A percentile compares a stretch with the other conserved stretches of the same genome.
Evolutionary conservation across 768 basidiomycete species (phyloP).

Genomic region (Boletus edulis): DNA sequence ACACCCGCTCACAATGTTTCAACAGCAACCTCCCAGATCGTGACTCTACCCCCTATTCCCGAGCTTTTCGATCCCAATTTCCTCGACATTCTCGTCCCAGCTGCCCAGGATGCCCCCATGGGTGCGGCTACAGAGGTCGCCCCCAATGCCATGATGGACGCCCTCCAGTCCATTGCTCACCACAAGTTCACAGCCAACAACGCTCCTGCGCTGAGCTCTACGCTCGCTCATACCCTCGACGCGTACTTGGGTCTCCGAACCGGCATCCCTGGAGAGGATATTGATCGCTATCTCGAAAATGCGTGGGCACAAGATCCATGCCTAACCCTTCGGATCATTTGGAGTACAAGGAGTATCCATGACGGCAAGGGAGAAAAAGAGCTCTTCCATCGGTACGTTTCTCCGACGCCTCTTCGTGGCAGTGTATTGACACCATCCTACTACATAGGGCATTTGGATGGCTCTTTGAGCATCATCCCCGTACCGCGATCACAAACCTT

Average conservation of each 20-base stretch:
- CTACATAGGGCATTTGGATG: slow-evolving; percentile 53
- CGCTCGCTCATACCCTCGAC: slow-evolving; percentile 50
- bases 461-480: slow-evolving; percentile 66
- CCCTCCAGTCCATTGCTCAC: slow-evolving; percentile 41
- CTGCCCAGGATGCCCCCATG: neutral
- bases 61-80: slow-evolving; percentile 58
- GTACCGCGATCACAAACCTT: slow-evolving; percentile 66
- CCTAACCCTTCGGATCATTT: slow-evolving; percentile 64
- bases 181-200: slow-evolving; percentile 49
- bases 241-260: slow-evolving; percentile 49
- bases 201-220: slow-evolving; percentile 52
- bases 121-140: neutral
- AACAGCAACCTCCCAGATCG: slow-evolving; percentile 36
- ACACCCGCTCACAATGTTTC: neutral
- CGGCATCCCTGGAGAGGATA: slow-evolving; percentile 10
- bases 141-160: slow-evolving; percentile 54
- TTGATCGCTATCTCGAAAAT: slow-evolving; percentile 39
- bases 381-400: slow-evolving; percentile 51
- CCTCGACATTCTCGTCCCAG: slow-evolving; percentile 55
- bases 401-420: neutral
- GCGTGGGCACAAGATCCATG: slow-evolving; percentile 59
- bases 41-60: slow-evolving; percentile 53
- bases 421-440: neutral
- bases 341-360: slow-evolving; percentile 67
- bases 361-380: slow-evolving; percentile 65